Conservation (phyloP, 345 rosid genomes). For the Barbarea vulgaris region DNA sequence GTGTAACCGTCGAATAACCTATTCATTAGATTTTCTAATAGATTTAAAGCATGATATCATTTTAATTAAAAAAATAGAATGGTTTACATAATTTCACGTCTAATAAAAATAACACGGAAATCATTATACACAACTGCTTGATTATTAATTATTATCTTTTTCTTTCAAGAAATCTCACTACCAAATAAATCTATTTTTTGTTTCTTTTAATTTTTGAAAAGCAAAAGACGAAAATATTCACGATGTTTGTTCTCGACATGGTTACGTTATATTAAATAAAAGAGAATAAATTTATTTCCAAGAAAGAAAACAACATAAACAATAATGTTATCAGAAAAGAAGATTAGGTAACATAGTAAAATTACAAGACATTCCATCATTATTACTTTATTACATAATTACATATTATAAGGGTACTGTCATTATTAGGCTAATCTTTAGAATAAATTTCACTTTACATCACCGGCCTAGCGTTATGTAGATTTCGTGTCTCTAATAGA, state of each 20-base stretch:
- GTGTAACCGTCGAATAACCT: too few relatives aligned
- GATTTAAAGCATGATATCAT: too few relatives aligned
- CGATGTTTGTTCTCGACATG: neutral
- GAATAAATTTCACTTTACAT: conserved; percentile 22
- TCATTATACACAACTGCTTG: too few relatives aligned
- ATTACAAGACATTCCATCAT: neutral
- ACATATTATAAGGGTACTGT: conserved; percentile 5
- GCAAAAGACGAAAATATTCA: neutral
- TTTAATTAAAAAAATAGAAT: too few relatives aligned
- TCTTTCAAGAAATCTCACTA: neutral
- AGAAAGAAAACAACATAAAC: conserved; percentile 26
- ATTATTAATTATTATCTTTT: neutral
- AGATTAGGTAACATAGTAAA: conserved; percentile 32
- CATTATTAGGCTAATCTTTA: conserved; percentile 27
- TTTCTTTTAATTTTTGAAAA: neutral
- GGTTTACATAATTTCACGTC: too few relatives aligned
- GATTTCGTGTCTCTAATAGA: conserved; percentile 8
- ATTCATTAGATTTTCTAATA: too few relatives aligned
- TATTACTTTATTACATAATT: neutral
- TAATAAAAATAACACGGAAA: too few relatives aligned
- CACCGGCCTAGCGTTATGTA: conserved; percentile 39
- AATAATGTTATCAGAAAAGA: conserved; percentile 30
- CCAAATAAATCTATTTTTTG: neutral
- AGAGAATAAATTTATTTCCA: neutral
- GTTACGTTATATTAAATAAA: neutral